Evolutionary conservation across 495 filamentous ascomycete genomes (phyloP).

Genomic region (Wilcoxina mikolae): DNA sequence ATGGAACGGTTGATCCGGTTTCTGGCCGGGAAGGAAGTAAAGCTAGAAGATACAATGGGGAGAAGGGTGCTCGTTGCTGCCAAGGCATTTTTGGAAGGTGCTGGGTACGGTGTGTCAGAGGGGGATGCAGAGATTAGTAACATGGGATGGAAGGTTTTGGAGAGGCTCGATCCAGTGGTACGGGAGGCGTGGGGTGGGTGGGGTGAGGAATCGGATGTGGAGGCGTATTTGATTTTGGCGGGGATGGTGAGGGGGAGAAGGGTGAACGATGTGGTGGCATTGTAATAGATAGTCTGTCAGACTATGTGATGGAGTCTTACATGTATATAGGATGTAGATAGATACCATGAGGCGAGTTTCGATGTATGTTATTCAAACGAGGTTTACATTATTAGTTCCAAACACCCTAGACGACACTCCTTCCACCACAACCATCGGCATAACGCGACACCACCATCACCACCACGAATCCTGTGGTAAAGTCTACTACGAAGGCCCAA

Average conservation of each 20-base stretch:
- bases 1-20: constrained; percentile 7
- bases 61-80: constrained; percentile 16
- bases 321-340: too few relatives aligned
- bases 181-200: constrained; percentile 4
- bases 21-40: background rate
- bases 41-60: constrained; percentile 2
- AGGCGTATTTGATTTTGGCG: background rate
- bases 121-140: background rate
- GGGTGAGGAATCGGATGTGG: background rate
- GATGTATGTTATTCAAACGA: too few relatives aligned
- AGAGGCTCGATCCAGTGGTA: constrained; percentile 3
- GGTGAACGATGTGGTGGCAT: too few relatives aligned
- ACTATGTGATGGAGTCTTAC: too few relatives aligned
- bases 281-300: too few relatives aligned
- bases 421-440: too few relatives aligned
- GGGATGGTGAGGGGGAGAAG: background rate
- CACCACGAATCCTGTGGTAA: too few relatives aligned
- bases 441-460: too few relatives aligned
- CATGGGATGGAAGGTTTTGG: background rate
- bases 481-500: too few relatives aligned
- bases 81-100: constrained; percentile 14
- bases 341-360: too few relatives aligned
- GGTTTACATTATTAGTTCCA: too few relatives aligned
- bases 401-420: too few relatives aligned
- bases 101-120: background rate